phyloP scores from a whole-genome alignment of 2,329 filamentous ascomycete species.

The Penicillium sp. region DNA sequence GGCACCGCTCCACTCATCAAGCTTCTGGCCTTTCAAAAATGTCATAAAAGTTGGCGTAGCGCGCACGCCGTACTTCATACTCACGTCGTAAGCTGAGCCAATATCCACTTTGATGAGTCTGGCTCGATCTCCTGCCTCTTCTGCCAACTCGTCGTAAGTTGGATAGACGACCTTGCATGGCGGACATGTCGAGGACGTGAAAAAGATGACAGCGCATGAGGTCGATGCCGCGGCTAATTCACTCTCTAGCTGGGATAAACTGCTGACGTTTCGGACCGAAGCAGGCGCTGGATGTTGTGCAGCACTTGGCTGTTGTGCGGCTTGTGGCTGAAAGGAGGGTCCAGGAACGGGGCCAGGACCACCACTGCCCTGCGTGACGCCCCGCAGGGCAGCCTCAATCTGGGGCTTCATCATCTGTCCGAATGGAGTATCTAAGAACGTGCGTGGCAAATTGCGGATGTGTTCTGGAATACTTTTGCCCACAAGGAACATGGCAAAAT shows the following conservation, averaged over 20 bases:
- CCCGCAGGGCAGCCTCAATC: slow-evolving; percentile 66
- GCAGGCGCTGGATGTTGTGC: slow-evolving; percentile 32
- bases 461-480: slow-evolving; percentile 86
- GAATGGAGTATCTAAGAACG: slow-evolving; percentile 82
- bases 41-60: slow-evolving; percentile 90
- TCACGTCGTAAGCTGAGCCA: slow-evolving; percentile 66
- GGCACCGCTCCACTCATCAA: slow-evolving; percentile 80
- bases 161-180: slow-evolving; percentile 86
- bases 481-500: slow-evolving; percentile 85
- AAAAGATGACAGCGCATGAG: slow-evolving; percentile 83
- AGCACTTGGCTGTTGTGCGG: slow-evolving; percentile 19
- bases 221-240: slow-evolving; percentile 63
- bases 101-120: slow-evolving; percentile 84
- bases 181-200: slow-evolving; percentile 84
- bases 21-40: slow-evolving; percentile 74
- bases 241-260: slow-evolving; percentile 62
- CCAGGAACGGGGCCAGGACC: slow-evolving; percentile 32
- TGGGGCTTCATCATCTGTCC: slow-evolving; percentile 86
- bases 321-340: slow-evolving; percentile 17
- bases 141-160: slow-evolving; percentile 77
- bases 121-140: slow-evolving; percentile 69
- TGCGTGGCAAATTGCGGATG: slow-evolving; percentile 82
- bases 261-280: slow-evolving; percentile 66
- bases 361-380: slow-evolving; percentile 63
- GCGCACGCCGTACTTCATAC: slow-evolving; percentile 67